Evolutionary conservation across 2,329 filamentous ascomycete genomes (phyloP).

Genomic region (Emmonsiellopsis sp.): DNA sequence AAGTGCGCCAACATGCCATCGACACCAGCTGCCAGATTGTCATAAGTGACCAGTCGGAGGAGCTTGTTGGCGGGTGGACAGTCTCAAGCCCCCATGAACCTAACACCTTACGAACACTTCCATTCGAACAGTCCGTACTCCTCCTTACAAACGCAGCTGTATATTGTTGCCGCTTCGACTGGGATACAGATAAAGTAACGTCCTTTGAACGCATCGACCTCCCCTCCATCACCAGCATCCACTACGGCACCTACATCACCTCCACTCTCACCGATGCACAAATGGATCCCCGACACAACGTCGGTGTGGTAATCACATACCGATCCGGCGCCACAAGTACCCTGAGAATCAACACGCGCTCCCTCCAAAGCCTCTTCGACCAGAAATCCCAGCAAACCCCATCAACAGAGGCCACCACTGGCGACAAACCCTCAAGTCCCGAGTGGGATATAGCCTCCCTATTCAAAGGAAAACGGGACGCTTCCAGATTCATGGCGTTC

Average conservation of each 20-base stretch:
- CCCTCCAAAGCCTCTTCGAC: slow-evolving; percentile 53
- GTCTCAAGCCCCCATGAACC: slow-evolving; percentile 66
- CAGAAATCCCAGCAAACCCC: slow-evolving; percentile 14
- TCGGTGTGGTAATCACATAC: slow-evolving; percentile 76
- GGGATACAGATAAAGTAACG: slow-evolving; percentile 88
- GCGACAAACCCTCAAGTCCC: neutral
- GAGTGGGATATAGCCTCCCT: slow-evolving; percentile 37
- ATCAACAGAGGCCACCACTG: neutral
- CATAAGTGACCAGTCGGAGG: slow-evolving; percentile 71
- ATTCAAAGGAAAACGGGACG: slow-evolving; percentile 23
- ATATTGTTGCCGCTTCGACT: slow-evolving; percentile 88
- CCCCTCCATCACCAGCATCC: slow-evolving; percentile 61
- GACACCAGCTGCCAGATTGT: slow-evolving; percentile 82
- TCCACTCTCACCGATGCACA: slow-evolving; percentile 72
- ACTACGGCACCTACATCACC: slow-evolving; percentile 81
- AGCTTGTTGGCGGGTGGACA: slow-evolving; percentile 84
- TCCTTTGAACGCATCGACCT: slow-evolving; percentile 83
- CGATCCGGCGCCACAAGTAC: slow-evolving; percentile 61
- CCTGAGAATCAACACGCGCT: slow-evolving; percentile 75
- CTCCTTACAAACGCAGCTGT: slow-evolving; percentile 76
- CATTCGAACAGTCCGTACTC: slow-evolving; percentile 82
- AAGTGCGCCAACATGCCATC: slow-evolving; percentile 79
- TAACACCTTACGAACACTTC: slow-evolving; percentile 59
- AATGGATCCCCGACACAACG: slow-evolving; percentile 67
- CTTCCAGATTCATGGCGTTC: slow-evolving; percentile 33